Percentiles rank a stretch among this genome's conserved stretches.
phyloP scores from a whole-genome alignment of 192 early-diverging fungal species.

The Umbelopsis vinacea region DNA sequence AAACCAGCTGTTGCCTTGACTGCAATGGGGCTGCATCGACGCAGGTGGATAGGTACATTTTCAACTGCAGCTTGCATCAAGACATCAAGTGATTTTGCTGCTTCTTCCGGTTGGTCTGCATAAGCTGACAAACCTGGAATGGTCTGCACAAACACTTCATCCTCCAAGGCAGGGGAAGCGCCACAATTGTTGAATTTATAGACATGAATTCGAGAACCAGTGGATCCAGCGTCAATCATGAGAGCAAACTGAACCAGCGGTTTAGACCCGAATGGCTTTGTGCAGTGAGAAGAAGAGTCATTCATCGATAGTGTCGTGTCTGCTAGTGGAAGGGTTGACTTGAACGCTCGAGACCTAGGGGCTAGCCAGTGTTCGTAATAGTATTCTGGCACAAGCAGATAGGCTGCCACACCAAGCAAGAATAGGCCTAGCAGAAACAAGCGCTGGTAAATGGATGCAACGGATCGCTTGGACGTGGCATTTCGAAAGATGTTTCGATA shows the following conservation, averaged over 20 bases:
- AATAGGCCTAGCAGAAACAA: neutral
- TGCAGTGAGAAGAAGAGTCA: constrained; percentile 61
- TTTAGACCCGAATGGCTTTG: constrained; percentile 61
- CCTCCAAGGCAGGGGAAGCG: constrained; percentile 77
- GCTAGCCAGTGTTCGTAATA: constrained; percentile 18
- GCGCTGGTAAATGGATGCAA: constrained; percentile 4
- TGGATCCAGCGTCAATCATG: constrained; percentile 96
- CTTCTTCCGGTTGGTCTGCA: constrained; percentile 68
- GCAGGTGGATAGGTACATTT: constrained; percentile 61
- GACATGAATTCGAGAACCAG: constrained; percentile 96
- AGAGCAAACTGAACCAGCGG: constrained; percentile 89
- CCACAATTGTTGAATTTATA: constrained; percentile 97
- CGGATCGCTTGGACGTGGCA: neutral
- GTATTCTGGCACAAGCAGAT: constrained; percentile 1
- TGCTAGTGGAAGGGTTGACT: neutral
- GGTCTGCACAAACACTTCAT: constrained; percentile 85
- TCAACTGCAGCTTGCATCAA: constrained; percentile 78
- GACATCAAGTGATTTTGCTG: constrained; percentile 80
- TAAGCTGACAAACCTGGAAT: constrained; percentile 86
- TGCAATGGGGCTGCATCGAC: constrained; percentile 85
- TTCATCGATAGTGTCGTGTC: neutral
- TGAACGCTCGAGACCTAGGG: constrained; percentile 10
- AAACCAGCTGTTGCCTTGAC: constrained; percentile 97
- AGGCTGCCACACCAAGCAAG: neutral
- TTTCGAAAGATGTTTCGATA: neutral